phyloP scores from a whole-genome alignment of 805 yeast species.

The Yamadazyma sp. region DNA sequence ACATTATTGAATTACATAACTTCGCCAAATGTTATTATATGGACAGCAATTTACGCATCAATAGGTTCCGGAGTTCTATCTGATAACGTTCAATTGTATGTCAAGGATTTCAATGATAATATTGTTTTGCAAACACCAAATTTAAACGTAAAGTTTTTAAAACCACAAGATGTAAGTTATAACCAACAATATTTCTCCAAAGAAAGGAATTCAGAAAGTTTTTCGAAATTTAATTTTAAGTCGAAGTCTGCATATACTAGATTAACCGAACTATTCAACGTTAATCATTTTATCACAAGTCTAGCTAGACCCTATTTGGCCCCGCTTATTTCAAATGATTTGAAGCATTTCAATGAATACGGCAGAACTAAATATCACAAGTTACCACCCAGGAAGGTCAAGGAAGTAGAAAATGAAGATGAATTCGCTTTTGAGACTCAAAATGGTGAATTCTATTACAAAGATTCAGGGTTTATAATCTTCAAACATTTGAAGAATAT shows the following conservation, averaged over 20 bases:
- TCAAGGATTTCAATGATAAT: conserved; percentile 60
- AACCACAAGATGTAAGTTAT: conserved; percentile 44
- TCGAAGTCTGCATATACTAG: conserved; percentile 71
- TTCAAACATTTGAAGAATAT: conserved; percentile 47
- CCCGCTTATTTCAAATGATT: conserved; percentile 79
- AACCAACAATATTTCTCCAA: conserved; percentile 39
- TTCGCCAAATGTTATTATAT: conserved; percentile 85
- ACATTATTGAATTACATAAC: conserved; percentile 82
- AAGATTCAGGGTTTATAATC: conserved; percentile 31
- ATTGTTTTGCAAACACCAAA: conserved; percentile 50
- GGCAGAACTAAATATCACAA: conserved; percentile 26
- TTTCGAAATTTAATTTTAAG: conserved; percentile 19
- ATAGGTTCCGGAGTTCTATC: conserved; percentile 69
- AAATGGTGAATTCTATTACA: conserved; percentile 23
- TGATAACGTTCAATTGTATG: conserved; percentile 53
- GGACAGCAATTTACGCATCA: conserved; percentile 88
- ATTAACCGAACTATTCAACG: conserved; percentile 88
- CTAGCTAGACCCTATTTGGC: conserved; percentile 93
- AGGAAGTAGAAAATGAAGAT: conserved; percentile 18
- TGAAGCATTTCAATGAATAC: conserved; percentile 60
- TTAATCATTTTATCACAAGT: conserved; percentile 87
- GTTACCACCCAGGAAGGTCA: conserved; percentile 5
- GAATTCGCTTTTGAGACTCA: conserved; percentile 15
- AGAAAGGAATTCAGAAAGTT: conserved; percentile 10
- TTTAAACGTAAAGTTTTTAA: conserved; percentile 39